These are phyloP conservation scores for Saccharomyces hybrid DNA, from an alignment of 1,139 yeast species.

Conservation along the genomic window DNA sequence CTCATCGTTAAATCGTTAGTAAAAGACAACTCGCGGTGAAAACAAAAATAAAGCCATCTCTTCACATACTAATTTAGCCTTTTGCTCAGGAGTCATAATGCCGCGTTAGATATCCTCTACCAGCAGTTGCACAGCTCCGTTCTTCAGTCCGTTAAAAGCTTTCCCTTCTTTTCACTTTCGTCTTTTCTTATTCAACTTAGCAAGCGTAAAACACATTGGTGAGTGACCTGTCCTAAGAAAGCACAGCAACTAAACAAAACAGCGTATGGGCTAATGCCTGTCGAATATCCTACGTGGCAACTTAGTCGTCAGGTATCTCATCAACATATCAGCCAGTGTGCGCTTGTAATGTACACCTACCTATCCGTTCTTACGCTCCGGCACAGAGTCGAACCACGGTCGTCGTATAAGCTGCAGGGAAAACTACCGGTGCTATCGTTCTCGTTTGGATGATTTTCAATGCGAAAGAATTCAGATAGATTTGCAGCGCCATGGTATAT, in stretches of 20 bases:
- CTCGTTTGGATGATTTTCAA: background rate
- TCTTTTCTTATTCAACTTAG: background rate
- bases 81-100: constrained; percentile 46
- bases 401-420: background rate
- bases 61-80: constrained; percentile 27
- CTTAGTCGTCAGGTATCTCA: no score
- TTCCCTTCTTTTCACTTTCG: background rate
- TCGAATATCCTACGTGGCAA: no score
- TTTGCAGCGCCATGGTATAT: background rate
- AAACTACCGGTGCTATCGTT: background rate
- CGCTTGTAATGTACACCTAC: background rate
- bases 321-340: background rate
- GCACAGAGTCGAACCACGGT: background rate
- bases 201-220: background rate
- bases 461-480: background rate
- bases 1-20: constrained; percentile 22
- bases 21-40: background rate
- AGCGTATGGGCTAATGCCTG: no score
- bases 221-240: background rate
- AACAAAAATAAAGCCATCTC: background rate
- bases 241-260: background rate
- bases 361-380: background rate
- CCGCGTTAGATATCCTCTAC: background rate
- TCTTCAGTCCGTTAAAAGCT: background rate
- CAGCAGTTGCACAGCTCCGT: background rate